Conservation (phyloP, 768 basidiomycete species). For the Dioszegia aurantiaca region DNA sequence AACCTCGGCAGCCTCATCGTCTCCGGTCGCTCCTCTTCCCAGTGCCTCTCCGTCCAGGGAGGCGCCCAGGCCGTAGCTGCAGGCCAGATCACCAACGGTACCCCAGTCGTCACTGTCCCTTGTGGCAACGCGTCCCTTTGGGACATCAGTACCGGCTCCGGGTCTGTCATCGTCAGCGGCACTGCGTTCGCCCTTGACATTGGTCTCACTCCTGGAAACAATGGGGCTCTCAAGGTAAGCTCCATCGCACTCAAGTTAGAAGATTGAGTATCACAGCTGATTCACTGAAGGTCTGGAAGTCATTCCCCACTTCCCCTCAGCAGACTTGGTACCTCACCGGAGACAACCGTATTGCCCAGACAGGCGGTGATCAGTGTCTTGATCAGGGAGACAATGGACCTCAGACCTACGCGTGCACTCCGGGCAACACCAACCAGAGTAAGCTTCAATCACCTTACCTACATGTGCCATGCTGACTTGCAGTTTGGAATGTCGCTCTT, state of each 20-base stretch:
- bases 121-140: conserved; percentile 18
- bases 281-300: conserved; percentile 14
- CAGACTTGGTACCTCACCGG: conserved; percentile 39
- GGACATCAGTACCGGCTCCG: conserved; percentile 23
- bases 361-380: conserved; percentile 48
- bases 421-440: conserved; percentile 49
- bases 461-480: conserved; percentile 1
- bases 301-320: conserved; percentile 18
- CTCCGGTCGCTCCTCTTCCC: conserved; percentile 9
- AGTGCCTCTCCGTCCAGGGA: conserved; percentile 13
- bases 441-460: neutral
- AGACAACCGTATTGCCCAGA: conserved; percentile 49
- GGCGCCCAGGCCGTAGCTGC: neutral
- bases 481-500: conserved; percentile 15
- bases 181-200: conserved; percentile 24
- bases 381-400: conserved; percentile 37
- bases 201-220: conserved; percentile 23
- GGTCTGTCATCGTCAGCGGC: conserved; percentile 16
- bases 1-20: conserved; percentile 17
- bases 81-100: conserved; percentile 15
- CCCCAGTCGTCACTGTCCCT: conserved; percentile 10
- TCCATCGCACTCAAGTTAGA: neutral
- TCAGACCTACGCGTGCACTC: conserved; percentile 48
- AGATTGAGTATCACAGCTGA: neutral
- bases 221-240: conserved; percentile 21